phyloP scores from a whole-genome alignment of 306 rosid genomes.

The Medicago arabica region DNA sequence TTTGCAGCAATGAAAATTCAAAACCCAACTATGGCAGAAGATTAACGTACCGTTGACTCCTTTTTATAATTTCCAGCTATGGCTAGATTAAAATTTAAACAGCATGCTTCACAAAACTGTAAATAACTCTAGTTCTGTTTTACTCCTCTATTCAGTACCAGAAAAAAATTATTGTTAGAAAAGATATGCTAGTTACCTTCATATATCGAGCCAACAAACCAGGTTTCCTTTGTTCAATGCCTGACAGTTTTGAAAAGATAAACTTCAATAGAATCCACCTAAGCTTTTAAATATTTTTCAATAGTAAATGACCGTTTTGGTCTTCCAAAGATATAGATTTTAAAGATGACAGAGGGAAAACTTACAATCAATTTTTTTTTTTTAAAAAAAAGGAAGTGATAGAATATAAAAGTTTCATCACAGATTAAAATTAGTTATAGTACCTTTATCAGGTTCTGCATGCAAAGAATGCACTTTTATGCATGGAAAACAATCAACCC shows the following conservation, averaged over 20 bases:
- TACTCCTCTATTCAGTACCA: conserved; percentile 27
- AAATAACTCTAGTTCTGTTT: conserved; percentile 19
- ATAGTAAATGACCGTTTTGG: conserved; percentile 25
- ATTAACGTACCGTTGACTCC: conserved; percentile 21
- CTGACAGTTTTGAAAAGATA: conserved; percentile 52
- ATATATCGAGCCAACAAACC: conserved; percentile 87
- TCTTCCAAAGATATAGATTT: conserved; percentile 9
- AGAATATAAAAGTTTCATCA: conserved; percentile 35
- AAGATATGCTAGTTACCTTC: conserved; percentile 67
- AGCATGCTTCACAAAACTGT: conserved; percentile 11
- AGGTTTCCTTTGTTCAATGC: conserved; percentile 63
- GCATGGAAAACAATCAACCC: conserved; percentile 97
- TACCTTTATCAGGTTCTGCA: conserved; percentile 75
- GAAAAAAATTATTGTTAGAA: neutral
- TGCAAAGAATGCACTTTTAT: conserved; percentile 61
- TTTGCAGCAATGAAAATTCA: conserved; percentile 5
- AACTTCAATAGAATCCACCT: conserved; percentile 40
- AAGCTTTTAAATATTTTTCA: conserved; percentile 29
- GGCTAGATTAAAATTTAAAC: conserved; percentile 13
- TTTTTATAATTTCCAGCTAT: conserved; percentile 20
- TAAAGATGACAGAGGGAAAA: conserved; percentile 24
- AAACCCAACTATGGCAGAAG: conserved; percentile 31
- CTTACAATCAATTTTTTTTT: neutral
- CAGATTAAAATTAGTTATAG: conserved; percentile 41
- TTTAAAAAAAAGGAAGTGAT: neutral